phyloP scores from a whole-genome alignment of 192 early-diverging fungal genomes.

The Backusella liffmaniae region DNA sequence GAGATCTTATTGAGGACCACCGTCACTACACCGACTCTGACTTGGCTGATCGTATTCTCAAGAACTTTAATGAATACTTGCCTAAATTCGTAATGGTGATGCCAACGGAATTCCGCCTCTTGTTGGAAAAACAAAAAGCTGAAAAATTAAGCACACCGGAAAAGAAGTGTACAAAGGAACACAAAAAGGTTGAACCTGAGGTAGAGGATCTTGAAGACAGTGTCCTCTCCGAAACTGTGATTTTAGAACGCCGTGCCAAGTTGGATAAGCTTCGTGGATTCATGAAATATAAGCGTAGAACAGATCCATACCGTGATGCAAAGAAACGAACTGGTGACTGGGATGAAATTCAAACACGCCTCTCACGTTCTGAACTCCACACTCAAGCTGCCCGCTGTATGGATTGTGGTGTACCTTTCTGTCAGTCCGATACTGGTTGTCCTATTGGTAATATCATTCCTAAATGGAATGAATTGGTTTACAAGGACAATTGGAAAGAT shows the following conservation, averaged over 20 bases:
- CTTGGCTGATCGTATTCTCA: conserved; percentile 68
- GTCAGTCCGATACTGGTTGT: conserved; percentile 97
- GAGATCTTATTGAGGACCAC: conserved; percentile 80
- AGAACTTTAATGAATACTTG: conserved; percentile 66
- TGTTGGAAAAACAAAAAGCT: conserved; percentile 66
- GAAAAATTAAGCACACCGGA: conserved; percentile 29
- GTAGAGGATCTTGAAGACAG: conserved; percentile 93
- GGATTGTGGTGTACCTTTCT: conserved; percentile 98
- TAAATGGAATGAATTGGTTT: conserved; percentile 99
- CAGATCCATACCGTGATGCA: conserved; percentile 86
- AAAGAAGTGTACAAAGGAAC: not conserved
- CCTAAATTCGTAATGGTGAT: conserved; percentile 92
- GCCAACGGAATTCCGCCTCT: conserved; percentile 88
- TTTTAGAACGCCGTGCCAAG: conserved; percentile 63
- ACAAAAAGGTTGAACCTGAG: conserved; percentile 52
- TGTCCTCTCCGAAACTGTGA: conserved; percentile 73
- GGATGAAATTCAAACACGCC: conserved; percentile 90
- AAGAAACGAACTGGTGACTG: conserved; percentile 83
- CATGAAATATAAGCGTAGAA: conserved; percentile 88
- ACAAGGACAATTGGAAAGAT: conserved; percentile 93
- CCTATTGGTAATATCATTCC: conserved; percentile 99
- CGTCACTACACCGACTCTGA: conserved; percentile 76
- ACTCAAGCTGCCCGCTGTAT: conserved; percentile 97
- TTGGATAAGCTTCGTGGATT: conserved; percentile 96
- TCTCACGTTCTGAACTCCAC: conserved; percentile 78